These are phyloP conservation scores for Cylindrotheca closterium DNA, from an alignment of 108 stramenopile species.

Conservation along the genomic window DNA sequence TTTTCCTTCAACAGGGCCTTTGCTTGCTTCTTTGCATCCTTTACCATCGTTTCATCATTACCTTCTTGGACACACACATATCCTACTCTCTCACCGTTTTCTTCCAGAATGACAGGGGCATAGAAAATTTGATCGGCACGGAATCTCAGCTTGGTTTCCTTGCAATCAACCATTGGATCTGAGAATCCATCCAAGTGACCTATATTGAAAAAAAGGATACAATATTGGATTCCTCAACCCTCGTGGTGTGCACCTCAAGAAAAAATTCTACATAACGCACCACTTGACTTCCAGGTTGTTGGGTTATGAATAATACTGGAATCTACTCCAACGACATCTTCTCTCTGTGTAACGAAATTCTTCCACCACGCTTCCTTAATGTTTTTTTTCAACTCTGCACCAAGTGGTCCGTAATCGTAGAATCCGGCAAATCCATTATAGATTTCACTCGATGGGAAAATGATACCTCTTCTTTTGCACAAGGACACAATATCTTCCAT, in stretches of 20 bases:
- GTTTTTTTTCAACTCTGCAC: constrained; percentile 85
- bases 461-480: constrained; percentile 95
- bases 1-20: constrained; percentile 66
- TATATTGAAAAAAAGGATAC: constrained; percentile 8
- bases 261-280: constrained; percentile 26
- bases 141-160: constrained; percentile 90
- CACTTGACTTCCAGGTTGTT: constrained; percentile 91
- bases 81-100: constrained; percentile 55
- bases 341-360: constrained; percentile 84
- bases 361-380: constrained; percentile 94
- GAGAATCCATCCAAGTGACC: constrained; percentile 96
- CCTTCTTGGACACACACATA: constrained; percentile 90
- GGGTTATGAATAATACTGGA: constrained; percentile 93
- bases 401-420: constrained; percentile 98
- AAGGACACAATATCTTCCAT: constrained; percentile 90
- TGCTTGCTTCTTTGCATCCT: constrained; percentile 72
- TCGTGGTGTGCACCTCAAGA: too few species aligned
- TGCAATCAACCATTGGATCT: constrained; percentile 98
- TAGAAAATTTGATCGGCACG: constrained; percentile 94
- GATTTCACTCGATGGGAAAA: constrained; percentile 94
- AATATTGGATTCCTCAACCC: background rate
- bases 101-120: constrained; percentile 57
- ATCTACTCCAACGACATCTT: constrained; percentile 95
- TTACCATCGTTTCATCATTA: constrained; percentile 82
- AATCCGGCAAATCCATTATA: constrained; percentile 97